Conservation (phyloP, 1,284 basidiomycete genomes). For the Cryptococcus sp. region DNA sequence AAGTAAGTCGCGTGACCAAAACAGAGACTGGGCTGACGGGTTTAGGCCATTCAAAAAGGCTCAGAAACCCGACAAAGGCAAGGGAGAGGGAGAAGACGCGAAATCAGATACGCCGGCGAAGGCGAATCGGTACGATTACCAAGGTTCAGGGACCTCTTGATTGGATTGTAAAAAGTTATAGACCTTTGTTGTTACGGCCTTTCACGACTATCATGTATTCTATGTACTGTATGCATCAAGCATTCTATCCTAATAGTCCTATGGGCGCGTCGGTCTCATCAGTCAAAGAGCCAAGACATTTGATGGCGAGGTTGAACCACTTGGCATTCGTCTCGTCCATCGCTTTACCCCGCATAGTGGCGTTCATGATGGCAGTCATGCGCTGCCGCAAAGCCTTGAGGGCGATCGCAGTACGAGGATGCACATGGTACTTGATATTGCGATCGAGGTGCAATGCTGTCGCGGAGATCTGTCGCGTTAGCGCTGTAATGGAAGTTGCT, state of each 20-base stretch:
- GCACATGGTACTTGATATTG: constrained; percentile 69
- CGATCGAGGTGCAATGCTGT: constrained; percentile 75
- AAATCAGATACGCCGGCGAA: not conserved
- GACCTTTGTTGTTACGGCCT: not conserved
- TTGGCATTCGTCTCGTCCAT: constrained; percentile 57
- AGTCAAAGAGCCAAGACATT: constrained; percentile 47
- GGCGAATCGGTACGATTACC: constrained; percentile 28
- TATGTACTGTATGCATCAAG: no score
- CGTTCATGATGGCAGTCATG: constrained; percentile 60
- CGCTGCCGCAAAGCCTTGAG: constrained; percentile 73
- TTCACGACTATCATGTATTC: no score
- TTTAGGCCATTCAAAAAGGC: constrained; percentile 11
- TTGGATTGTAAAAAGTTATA: constrained; percentile 2
- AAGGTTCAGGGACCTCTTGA: constrained; percentile 5
- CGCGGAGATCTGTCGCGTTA: constrained; percentile 59
- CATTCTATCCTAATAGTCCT: no score
- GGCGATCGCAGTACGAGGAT: constrained; percentile 70
- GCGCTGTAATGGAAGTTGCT: not conserved
- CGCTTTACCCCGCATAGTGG: constrained; percentile 56
- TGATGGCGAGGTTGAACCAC: constrained; percentile 69
- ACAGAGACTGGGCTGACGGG: not conserved
- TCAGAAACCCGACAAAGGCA: constrained; percentile 9
- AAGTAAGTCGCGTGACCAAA: constrained; percentile 16
- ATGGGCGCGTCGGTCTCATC: no score
- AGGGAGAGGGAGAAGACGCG: not conserved